These are phyloP conservation scores for Aegilops longissima DNA, from an alignment of 176 grass and related monocot species.

Conservation along the genomic window DNA sequence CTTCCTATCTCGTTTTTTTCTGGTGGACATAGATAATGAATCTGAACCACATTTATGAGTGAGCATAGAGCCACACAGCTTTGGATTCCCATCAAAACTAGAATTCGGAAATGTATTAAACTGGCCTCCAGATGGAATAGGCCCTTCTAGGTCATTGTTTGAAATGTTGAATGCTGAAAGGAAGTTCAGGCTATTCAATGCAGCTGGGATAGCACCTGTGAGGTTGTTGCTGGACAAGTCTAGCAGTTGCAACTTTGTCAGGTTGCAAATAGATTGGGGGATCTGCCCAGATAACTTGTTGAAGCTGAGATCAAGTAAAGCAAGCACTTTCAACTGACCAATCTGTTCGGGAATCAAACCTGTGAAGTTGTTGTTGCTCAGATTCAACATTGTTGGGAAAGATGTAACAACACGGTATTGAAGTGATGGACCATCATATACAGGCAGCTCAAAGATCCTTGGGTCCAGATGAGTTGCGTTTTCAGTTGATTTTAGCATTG, in stretches of 20 bases:
- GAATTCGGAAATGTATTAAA: constrained; percentile 8
- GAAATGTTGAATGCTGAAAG: constrained; percentile 11
- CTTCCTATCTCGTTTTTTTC: constrained; percentile 25
- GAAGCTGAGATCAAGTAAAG: neutral
- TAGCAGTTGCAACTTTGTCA: neutral
- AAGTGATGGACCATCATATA: neutral
- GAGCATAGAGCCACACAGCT: constrained; percentile 15
- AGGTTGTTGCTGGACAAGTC: constrained; percentile 21
- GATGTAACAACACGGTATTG: neutral
- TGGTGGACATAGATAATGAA: neutral
- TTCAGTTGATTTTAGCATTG: neutral
- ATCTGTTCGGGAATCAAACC: neutral
- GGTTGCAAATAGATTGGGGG: neutral
- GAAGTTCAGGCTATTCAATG: neutral
- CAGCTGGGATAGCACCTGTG: neutral
- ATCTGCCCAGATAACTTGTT: neutral
- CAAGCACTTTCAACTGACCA: neutral
- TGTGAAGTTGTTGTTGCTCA: neutral
- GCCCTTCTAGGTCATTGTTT: constrained; percentile 20
- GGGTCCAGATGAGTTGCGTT: neutral
- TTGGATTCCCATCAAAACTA: constrained; percentile 24
- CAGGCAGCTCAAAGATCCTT: neutral
- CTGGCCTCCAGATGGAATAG: constrained; percentile 21
- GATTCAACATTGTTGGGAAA: too few relatives aligned
- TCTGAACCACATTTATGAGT: neutral